Base-by-base conservation (phyloP, 2,329 filamentous ascomycete species). In the Aspergillus sergii region DNA sequence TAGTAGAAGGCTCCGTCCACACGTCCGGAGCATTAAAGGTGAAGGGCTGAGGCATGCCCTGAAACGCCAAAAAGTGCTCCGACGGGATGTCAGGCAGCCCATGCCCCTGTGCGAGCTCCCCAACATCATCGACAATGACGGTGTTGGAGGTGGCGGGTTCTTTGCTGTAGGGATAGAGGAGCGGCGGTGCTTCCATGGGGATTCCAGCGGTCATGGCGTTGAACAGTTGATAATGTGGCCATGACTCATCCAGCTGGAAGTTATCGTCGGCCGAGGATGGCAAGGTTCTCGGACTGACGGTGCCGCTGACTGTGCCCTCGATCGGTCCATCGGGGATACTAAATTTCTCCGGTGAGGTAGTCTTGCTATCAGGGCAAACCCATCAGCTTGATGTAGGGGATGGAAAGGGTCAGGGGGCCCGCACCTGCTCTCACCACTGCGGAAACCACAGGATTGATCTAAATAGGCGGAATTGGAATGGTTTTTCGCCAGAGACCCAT, bases 201-300 rank as follows among this genome's bases (percentile, higher is more conserved):
- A 78, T 73, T 23, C 66, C 70, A 19, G 71, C 67, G 19, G 72
- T 69, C 53, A 75, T 70, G 28, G 73, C 65, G 64, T 76, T 75
- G 68, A 76, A 72, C 11, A 79, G 65, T 36, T 76, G 76, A 43
- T 77, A 77, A 9, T 75, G 76, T 30, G 76, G 72, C 76, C 76
- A 79, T 59, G 72, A 69, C 60, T 78, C 75, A 60, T 79, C 76
- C 48, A 72, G 60, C 41, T 76, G 76, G 51, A 75, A 76, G 64
- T 76, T 76, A 58, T 78, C 76, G 61, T 79, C 77, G 57, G 73
- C 68, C 21, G 76, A 77, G 19, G 73, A 76, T 26, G 75, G 75
- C 30, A 78, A 64, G 4, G 76, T 78, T 57, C 70, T 69, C 39
- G 77, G 76, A 64, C 76, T 79, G 56, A 79, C 70, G 8, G 76